Base-by-base conservation (phyloP, 2,329 filamentous ascomycete genomes). In the Grosmannia penicillata region DNA sequence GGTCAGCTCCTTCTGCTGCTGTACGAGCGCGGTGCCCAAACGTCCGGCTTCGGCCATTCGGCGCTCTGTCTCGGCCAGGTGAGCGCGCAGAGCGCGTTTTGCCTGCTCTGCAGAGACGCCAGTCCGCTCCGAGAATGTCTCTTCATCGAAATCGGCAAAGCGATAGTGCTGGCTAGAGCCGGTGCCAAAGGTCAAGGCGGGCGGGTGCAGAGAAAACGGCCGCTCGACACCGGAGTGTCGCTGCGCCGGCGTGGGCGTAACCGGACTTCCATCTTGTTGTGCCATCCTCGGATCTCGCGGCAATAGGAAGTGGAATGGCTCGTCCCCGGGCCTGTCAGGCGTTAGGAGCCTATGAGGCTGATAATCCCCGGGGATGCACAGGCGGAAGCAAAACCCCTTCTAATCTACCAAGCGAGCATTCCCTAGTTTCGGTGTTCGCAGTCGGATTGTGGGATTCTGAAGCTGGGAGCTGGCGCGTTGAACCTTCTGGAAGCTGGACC, bases 21-120 rank as follows among this genome's bases (percentile, higher is more conserved):
- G 75, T 19, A 96, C 75, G 22, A 98, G 70, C 9, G 85, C 79
- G 19, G 81, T 91, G 45, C 91, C 91, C 29, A 98, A 63, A 53
- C 82, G 86, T 22, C 85, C 91, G 6, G 89, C 83, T 55, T 96
- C 87, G 52, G 93, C 82, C 45, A 98, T 78, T 42, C 89, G 76
- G 42, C 86, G 79, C 51, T 94, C 85, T 1, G 89, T 95, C 58
- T 98, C 91, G 45, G 82, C 78, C 34, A 98, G 70, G 59, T 96
- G 91, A 37, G 87, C 85, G 58, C 94, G 81, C 32, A 98, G 68
- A 32, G 86, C 86, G 47, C 82, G 79, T 59, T 83, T 93, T 29
- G 86, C 84, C 54, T 95, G 86, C 39, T 77, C 75, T 9, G 89
- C 85, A 1, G 89, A 94, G 22, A 82, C 63, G 39, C 62, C 65